Evolutionary conservation across 2,329 filamentous ascomycete species (phyloP).

Genomic region (Fusarium sororula): DNA sequence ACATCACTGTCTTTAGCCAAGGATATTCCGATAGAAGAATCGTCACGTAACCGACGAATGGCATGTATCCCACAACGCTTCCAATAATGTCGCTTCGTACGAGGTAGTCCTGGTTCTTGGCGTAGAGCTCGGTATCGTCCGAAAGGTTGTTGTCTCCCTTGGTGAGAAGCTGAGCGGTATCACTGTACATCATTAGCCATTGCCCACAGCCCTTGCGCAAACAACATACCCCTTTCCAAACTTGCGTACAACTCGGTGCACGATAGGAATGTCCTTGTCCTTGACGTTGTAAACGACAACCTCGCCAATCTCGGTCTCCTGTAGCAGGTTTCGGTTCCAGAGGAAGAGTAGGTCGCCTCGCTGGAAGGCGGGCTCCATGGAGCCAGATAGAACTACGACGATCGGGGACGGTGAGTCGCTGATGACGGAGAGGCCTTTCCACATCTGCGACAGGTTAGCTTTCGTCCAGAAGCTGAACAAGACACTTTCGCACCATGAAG

Average conservation of each 20-base stretch:
- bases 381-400: constrained; percentile 84
- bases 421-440: constrained; percentile 86
- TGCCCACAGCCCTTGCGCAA: neutral
- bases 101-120: constrained; percentile 85
- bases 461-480: neutral
- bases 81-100: constrained; percentile 91
- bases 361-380: constrained; percentile 86
- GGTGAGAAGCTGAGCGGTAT: constrained; percentile 79
- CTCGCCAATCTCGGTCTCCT: constrained; percentile 64
- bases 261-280: constrained; percentile 97
- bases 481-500: constrained; percentile 72
- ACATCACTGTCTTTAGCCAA: constrained; percentile 94
- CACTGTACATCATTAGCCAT: constrained; percentile 47
- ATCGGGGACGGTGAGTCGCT: constrained; percentile 81
- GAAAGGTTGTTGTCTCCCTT: constrained; percentile 97
- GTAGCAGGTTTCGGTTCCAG: constrained; percentile 75
- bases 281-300: constrained; percentile 80
- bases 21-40: constrained; percentile 95
- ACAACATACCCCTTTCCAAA: constrained; percentile 65
- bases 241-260: constrained; percentile 87
- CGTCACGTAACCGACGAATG: constrained; percentile 96
- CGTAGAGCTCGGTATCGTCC: constrained; percentile 90
- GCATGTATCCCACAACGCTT: constrained; percentile 89
- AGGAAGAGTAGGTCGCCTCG: constrained; percentile 79
- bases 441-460: constrained; percentile 62